Evolutionary conservation across 2,329 filamentous ascomycete species (phyloP).

Genomic region (Geosmithia putterillii): DNA sequence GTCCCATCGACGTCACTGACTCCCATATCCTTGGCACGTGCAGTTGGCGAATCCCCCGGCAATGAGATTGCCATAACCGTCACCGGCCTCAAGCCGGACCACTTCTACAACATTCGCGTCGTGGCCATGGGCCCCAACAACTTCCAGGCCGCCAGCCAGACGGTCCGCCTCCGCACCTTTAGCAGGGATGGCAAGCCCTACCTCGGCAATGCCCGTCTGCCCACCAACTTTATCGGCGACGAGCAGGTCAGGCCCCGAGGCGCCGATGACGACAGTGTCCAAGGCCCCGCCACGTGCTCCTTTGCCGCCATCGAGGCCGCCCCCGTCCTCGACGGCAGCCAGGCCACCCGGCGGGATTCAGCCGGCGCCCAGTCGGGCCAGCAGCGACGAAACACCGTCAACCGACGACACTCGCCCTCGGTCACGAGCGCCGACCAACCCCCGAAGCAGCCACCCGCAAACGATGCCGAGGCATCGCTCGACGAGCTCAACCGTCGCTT

Average conservation of each 20-base stretch:
- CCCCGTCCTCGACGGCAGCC: constrained; percentile 46
- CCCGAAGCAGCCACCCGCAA: constrained; percentile 28
- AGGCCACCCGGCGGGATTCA: constrained; percentile 51
- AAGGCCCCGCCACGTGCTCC: constrained; percentile 32
- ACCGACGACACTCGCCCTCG: constrained; percentile 64
- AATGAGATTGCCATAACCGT: constrained; percentile 61
- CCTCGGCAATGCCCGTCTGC: constrained; percentile 41
- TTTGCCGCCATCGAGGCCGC: constrained; percentile 51
- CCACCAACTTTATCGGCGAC: constrained; percentile 42
- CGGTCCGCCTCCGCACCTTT: constrained; percentile 74
- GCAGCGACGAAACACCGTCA: constrained; percentile 44
- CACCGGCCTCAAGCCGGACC: constrained; percentile 71
- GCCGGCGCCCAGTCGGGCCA: constrained; percentile 28
- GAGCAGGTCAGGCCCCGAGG: constrained; percentile 28
- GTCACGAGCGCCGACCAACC: constrained; percentile 41
- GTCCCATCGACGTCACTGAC: background rate
- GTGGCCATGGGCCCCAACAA: constrained; percentile 85
- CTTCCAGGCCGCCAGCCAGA: constrained; percentile 79
- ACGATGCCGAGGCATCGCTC: constrained; percentile 53
- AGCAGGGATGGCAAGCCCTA: constrained; percentile 51
- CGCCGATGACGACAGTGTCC: constrained; percentile 31
- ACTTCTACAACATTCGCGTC: constrained; percentile 88
- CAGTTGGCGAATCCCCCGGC: constrained; percentile 67
- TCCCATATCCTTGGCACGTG: background rate
- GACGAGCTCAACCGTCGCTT: constrained; percentile 73